Evolutionary conservation across 202 grass and related monocot genomes (phyloP).

Genomic region (Panicum hallii): DNA sequence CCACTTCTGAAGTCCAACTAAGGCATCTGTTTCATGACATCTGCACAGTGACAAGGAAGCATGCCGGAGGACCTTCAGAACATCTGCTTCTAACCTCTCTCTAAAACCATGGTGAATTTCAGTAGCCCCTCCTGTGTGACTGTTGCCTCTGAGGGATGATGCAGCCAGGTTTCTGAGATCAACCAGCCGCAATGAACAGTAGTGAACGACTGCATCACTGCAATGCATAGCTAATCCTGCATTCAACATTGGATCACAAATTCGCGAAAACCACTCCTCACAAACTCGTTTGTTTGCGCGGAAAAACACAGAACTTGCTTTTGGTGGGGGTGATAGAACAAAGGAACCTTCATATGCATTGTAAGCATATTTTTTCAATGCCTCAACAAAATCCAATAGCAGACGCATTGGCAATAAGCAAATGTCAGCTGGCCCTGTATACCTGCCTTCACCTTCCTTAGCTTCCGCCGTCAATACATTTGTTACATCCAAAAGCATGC

Average conservation of each 20-base stretch:
- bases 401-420: conserved; percentile 86
- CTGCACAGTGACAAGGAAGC: conserved; percentile 86
- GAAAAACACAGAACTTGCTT: conserved; percentile 88
- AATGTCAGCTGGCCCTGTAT: conserved; percentile 68
- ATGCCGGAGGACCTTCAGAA: conserved; percentile 76
- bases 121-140: conserved; percentile 51
- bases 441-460: conserved; percentile 78
- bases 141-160: conserved; percentile 75
- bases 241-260: conserved; percentile 97
- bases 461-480: conserved; percentile 73
- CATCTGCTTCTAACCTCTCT: conserved; percentile 73
- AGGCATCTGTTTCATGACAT: conserved; percentile 83
- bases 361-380: conserved; percentile 95
- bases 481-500: conserved; percentile 89
- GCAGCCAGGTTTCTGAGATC: conserved; percentile 74
- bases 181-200: conserved; percentile 67
- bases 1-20: conserved; percentile 92
- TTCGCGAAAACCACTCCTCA: conserved; percentile 99
- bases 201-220: conserved; percentile 74
- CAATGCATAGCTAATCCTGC: conserved; percentile 87
- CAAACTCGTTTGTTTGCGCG: conserved; percentile 94
- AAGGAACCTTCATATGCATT: conserved; percentile 99
- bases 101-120: conserved; percentile 68
- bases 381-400: conserved; percentile 93
- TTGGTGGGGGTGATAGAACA: conserved; percentile 68